Base-by-base conservation (phyloP, 2,329 filamentous ascomycete genomes). In the Keithomyces neogunnii region DNA sequence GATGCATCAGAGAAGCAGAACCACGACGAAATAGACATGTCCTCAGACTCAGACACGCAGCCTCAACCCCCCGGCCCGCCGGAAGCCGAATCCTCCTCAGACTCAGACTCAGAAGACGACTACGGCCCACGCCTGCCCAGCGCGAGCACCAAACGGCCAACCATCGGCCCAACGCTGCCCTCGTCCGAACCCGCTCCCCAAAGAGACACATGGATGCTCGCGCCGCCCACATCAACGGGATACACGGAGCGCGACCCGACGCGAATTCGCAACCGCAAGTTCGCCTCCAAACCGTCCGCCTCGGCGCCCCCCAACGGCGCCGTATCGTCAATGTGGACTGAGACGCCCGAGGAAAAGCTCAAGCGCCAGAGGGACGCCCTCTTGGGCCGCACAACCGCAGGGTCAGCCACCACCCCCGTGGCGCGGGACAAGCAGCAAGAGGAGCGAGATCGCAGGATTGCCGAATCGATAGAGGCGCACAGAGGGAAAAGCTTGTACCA, bases 261-360 rank as follows among this genome's bases (percentile, higher is more conserved):
- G 4, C 91, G 91, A 67, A 74, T 92, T 53, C 84, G 85, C 60
- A 85, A 82, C 56, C 85, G 89, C 54, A 90, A 88, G 58, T 97
- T 96, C 73, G 84, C 89, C 48, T 86, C 86, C 38, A 78, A 79
- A 3, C 71, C 70, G 3, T 63, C 65, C 3, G 60, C 65, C 1
- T 50, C 59, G 0, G 19, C 19, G 19, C 19, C 19, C 19, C 19
- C 55, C 60, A 8, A 26, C 38, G n/a, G 36, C 13, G 59, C 58
- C 8, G 55, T 61, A 45, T 78, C 80, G 62, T 82, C 81, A 28
- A 82, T 92, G 43, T 97, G 92, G 92, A 91, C 89, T 1, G 92
- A 97, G 67, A 96, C 89, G 7, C 88, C 89, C 0, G 88, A 92
- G 64, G 81, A 96, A 69, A 95, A 95, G 67, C 81, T 88, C 52